Percentiles rank a stretch among this genome's conserved stretches.
Conservation (phyloP, 176 grass and related monocot species). For the Secale cereale region DNA sequence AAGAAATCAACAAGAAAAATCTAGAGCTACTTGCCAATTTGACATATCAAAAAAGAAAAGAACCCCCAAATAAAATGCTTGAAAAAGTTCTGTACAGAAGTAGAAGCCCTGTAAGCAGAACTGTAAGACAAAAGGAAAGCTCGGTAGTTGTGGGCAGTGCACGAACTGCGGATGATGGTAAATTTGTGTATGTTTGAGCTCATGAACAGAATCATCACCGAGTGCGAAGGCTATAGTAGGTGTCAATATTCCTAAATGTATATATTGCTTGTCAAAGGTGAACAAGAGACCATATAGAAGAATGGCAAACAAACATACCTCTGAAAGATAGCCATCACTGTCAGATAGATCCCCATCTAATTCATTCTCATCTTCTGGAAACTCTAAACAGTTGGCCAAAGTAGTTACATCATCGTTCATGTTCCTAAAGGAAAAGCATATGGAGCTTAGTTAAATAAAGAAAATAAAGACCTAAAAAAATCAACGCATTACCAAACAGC, state of each 20-base stretch:
- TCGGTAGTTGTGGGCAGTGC: not conserved
- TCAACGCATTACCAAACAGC: not conserved
- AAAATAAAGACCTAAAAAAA: not conserved
- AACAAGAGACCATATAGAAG: not conserved
- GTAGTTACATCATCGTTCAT: constrained; percentile 7
- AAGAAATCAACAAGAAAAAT: not conserved
- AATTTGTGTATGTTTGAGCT: not conserved
- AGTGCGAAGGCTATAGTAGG: not conserved
- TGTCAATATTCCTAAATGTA: not conserved
- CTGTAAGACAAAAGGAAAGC: not conserved
- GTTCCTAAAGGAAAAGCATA: constrained; percentile 30
- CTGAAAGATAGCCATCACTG: constrained; percentile 82
- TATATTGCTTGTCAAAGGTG: not conserved
- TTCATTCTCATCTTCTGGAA: constrained; percentile 53
- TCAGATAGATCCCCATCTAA: constrained; percentile 62
- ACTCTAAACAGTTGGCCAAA: constrained; percentile 42
- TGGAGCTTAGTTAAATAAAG: not conserved
- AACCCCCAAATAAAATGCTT: not conserved
- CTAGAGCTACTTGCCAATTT: not conserved
- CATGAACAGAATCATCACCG: not conserved
- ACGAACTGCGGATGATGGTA: not conserved
- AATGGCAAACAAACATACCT: constrained; percentile 39
- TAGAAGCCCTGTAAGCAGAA: not conserved
- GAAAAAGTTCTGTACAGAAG: not conserved
- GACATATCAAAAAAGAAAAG: not conserved